Evolutionary conservation across 1,284 basidiomycete species (phyloP).

Genomic region (Inonotus obliquus): DNA sequence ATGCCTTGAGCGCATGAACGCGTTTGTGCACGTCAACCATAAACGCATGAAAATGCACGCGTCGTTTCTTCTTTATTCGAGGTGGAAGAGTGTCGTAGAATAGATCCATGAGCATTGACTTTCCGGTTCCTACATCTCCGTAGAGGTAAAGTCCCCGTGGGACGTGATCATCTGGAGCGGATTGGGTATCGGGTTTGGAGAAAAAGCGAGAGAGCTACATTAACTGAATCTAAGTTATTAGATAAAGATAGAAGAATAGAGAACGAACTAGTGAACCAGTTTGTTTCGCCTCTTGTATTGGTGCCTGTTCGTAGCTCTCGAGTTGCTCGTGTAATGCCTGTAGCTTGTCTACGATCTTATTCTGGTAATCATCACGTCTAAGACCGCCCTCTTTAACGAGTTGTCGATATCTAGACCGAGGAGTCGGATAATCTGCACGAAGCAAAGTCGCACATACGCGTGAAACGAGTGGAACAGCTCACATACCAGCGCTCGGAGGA

Average conservation of each 20-base stretch:
- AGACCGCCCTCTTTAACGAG: constrained; percentile 72
- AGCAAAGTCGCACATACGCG: not conserved
- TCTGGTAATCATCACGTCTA: constrained; percentile 80
- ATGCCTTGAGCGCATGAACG: constrained; percentile 73
- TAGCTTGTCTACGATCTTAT: constrained; percentile 76
- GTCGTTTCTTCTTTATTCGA: constrained; percentile 70
- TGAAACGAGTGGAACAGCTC: not conserved
- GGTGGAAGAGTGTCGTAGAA: constrained; percentile 88
- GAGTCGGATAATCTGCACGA: constrained; percentile 32
- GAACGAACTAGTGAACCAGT: constrained; percentile 41
- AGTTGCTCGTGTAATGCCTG: constrained; percentile 79
- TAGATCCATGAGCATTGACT: constrained; percentile 99
- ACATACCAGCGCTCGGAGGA: constrained; percentile 7
- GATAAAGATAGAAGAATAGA: not conserved
- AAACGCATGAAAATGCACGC: constrained; percentile 97
- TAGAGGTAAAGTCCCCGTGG: constrained; percentile 96
- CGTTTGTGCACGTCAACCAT: constrained; percentile 99
- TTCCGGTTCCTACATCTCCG: constrained; percentile 95
- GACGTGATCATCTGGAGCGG: constrained; percentile 35
- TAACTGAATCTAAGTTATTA: not conserved
- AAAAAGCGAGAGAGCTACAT: constrained; percentile 65
- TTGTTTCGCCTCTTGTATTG: constrained; percentile 42
- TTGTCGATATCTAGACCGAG: constrained; percentile 68
- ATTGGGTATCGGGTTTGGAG: constrained; percentile 35
- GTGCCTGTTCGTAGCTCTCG: constrained; percentile 65